Evolutionary conservation across 2,329 filamentous ascomycete genomes (phyloP).

Genomic region (Lojkania enalia): DNA sequence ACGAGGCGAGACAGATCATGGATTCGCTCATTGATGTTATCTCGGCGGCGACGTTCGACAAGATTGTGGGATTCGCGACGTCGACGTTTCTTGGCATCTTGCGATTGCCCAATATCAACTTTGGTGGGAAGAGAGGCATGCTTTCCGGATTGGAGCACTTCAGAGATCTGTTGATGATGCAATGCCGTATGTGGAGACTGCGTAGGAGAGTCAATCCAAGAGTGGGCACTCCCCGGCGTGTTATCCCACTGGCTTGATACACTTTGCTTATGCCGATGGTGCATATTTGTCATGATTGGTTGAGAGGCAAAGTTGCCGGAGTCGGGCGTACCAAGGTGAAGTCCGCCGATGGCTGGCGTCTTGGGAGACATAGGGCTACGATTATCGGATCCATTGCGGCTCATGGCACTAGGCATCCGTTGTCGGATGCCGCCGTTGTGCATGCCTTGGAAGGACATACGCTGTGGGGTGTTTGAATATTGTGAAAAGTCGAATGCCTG

Average conservation of each 20-base stretch:
- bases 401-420: conserved; percentile 50
- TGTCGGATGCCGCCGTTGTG: conserved; percentile 37
- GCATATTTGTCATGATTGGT: conserved; percentile 70
- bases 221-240: conserved; percentile 80
- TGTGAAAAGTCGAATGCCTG: conserved; percentile 73
- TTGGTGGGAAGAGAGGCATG: conserved; percentile 89
- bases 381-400: conserved; percentile 67
- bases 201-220: conserved; percentile 86
- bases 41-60: conserved; percentile 88
- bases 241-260: conserved; percentile 89
- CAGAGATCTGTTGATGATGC: conserved; percentile 77
- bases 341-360: conserved; percentile 72
- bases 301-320: conserved; percentile 74
- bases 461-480: conserved; percentile 69
- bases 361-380: conserved; percentile 85
- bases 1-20: conserved; percentile 95
- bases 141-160: conserved; percentile 81
- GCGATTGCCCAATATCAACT: conserved; percentile 70
- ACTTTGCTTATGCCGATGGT: conserved; percentile 75
- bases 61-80: conserved; percentile 94
- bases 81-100: conserved; percentile 90
- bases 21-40: conserved; percentile 99
- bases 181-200: conserved; percentile 76
- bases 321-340: conserved; percentile 73
- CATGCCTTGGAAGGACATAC: conserved; percentile 46